These are phyloP conservation scores for Hyphopichia burtonii DNA, from an alignment of 1,139 yeast species.

Conservation along the genomic window DNA sequence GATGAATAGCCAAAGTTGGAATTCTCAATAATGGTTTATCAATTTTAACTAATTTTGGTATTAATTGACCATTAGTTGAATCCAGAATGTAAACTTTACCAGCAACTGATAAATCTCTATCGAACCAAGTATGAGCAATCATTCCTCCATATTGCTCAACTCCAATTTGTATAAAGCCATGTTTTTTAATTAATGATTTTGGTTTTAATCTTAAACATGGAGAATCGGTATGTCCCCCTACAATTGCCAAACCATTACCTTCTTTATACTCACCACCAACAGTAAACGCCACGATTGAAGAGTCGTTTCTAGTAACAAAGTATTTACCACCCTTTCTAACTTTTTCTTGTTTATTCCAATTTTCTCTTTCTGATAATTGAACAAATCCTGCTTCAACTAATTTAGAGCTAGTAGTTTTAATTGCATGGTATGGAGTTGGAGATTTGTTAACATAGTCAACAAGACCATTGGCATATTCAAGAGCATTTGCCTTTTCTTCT, in stretches of 20 bases:
- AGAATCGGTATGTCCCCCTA: slow-evolving; percentile 95
- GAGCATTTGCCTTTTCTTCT: slow-evolving; percentile 8
- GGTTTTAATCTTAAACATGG: slow-evolving; percentile 94
- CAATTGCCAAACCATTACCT: slow-evolving; percentile 84
- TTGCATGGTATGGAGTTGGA: slow-evolving; percentile 96
- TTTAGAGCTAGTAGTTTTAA: slow-evolving; percentile 56
- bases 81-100: slow-evolving; percentile 80
- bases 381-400: slow-evolving; percentile 63
- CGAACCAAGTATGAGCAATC: slow-evolving; percentile 90
- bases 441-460: slow-evolving; percentile 77
- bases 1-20: slow-evolving; percentile 93
- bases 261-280: slow-evolving; percentile 68
- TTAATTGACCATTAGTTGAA: slow-evolving; percentile 40
- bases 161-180: slow-evolving; percentile 86
- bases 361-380: slow-evolving; percentile 71
- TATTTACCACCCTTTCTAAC: slow-evolving; percentile 63
- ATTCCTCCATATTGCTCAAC: slow-evolving; percentile 97
- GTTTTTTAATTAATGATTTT: slow-evolving; percentile 60
- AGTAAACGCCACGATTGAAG: slow-evolving; percentile 79
- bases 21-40: slow-evolving; percentile 84
- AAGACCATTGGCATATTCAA: slow-evolving; percentile 55
- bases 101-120: slow-evolving; percentile 87
- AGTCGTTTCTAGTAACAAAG: slow-evolving; percentile 80
- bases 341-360: slow-evolving; percentile 52
- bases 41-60: slow-evolving; percentile 72